Evolutionary conservation across 2,329 filamentous ascomycete species (phyloP).

Genomic region (Colletotrichum phormii): DNA sequence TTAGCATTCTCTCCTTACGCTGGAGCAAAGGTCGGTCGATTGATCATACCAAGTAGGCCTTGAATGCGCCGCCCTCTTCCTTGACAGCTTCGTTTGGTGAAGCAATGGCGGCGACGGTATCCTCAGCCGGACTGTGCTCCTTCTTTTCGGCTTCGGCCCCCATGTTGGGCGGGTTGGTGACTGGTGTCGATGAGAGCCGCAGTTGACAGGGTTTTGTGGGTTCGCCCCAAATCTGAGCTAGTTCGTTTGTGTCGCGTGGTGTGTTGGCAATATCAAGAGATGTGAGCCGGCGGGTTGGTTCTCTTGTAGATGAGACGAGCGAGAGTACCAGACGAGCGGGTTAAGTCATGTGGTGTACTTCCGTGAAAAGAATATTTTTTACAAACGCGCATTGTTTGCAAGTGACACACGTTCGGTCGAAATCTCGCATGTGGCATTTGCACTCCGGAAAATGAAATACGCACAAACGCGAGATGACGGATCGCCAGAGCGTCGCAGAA

Average conservation of each 20-base stretch:
- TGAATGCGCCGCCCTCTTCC: slow-evolving; percentile 35
- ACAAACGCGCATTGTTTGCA: not conserved
- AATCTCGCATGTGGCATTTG: not conserved
- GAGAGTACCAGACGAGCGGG: not conserved
- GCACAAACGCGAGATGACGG: not conserved
- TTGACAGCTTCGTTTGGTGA: slow-evolving; percentile 27
- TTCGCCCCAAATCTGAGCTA: not conserved
- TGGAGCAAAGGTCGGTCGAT: too few relatives aligned
- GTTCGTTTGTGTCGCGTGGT: not conserved
- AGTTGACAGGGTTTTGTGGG: not conserved
- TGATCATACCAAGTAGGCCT: slow-evolving; percentile 36
- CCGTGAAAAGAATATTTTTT: not conserved
- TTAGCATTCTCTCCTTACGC: not conserved
- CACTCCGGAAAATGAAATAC: not conserved
- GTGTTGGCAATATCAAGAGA: not conserved
- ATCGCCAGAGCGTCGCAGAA: not conserved
- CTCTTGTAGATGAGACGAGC: not conserved
- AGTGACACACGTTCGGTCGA: too few relatives aligned
- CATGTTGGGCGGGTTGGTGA: slow-evolving; percentile 4
- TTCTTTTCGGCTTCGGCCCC: slow-evolving; percentile 25
- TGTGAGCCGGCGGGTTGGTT: not conserved
- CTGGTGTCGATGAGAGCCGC: not conserved
- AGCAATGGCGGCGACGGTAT: not conserved
- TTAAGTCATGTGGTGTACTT: not conserved
- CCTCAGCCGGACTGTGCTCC: slow-evolving; percentile 19